phyloP scores from a whole-genome alignment of 2,329 filamentous ascomycete genomes.

The Zopfia rhizophila region DNA sequence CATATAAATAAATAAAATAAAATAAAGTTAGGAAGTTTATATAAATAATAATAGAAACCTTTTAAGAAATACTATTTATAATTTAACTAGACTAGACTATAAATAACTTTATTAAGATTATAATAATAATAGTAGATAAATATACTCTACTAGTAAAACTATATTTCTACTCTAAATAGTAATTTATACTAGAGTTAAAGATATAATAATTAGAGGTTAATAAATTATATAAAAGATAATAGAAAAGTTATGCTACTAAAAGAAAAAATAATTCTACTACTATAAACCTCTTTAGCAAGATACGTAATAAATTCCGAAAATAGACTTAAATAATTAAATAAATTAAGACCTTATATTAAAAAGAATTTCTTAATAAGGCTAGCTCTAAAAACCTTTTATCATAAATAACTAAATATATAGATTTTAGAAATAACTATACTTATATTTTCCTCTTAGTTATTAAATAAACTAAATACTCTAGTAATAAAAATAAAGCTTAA shows the following conservation, averaged over 20 bases:
- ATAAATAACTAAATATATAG: too few species aligned
- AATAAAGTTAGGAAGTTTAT: background rate
- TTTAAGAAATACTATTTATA: background rate
- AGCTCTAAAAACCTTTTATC: background rate
- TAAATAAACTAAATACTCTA: background rate
- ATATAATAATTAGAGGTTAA: background rate
- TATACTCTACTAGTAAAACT: slow-evolving; percentile 1
- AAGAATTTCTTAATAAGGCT: too few species aligned
- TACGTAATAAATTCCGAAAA: background rate
- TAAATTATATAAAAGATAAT: background rate
- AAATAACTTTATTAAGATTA: background rate
- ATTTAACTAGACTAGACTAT: background rate
- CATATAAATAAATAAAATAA: slow-evolving; percentile 6
- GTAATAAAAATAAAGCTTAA: slow-evolving; percentile 2
- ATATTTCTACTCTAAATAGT: slow-evolving; percentile 2
- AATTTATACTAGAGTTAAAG: slow-evolving; percentile 1
- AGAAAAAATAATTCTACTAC: slow-evolving; percentile 1
- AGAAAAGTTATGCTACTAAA: background rate
- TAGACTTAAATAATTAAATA: too few species aligned
- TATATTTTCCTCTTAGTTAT: background rate
- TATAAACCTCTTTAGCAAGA: background rate
- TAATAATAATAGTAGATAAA: background rate
- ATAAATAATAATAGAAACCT: background rate
- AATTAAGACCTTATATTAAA: too few species aligned
- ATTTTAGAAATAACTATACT: slow-evolving; percentile 4